These are phyloP conservation scores for Mycosarcoma mackinlayi DNA, from an alignment of 1,284 basidiomycete genomes.

Conservation along the genomic window DNA sequence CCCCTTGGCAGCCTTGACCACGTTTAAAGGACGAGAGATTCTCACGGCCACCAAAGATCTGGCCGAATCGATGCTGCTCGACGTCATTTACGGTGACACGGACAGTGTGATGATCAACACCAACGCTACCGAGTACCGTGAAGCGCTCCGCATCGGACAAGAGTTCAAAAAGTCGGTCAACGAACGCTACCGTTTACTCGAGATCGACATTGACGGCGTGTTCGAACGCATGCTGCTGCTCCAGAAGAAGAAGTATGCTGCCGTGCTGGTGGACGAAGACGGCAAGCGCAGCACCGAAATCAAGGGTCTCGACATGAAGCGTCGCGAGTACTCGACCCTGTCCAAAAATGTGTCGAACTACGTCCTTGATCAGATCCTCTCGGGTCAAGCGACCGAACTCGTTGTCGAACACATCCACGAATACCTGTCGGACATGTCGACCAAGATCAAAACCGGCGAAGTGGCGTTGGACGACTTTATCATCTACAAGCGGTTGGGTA, in stretches of 20 bases:
- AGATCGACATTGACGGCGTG: slow-evolving; percentile 95
- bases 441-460: slow-evolving; percentile 80
- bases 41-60: slow-evolving; percentile 91
- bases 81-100: slow-evolving; percentile 98
- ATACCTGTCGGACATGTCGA: slow-evolving; percentile 80
- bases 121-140: slow-evolving; percentile 84
- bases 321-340: slow-evolving; percentile 90
- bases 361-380: slow-evolving; percentile 84
- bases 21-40: slow-evolving; percentile 97
- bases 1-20: slow-evolving; percentile 93
- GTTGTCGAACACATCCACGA: slow-evolving; percentile 94
- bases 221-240: slow-evolving; percentile 92
- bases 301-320: slow-evolving; percentile 99
- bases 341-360: slow-evolving; percentile 84
- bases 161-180: slow-evolving; percentile 97
- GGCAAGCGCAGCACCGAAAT: slow-evolving; percentile 74
- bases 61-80: slow-evolving; percentile 87
- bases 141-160: slow-evolving; percentile 89
- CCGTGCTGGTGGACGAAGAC: slow-evolving; percentile 75
- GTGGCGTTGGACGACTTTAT: slow-evolving; percentile 91
- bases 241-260: slow-evolving; percentile 99
- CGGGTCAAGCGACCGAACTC: slow-evolving; percentile 87
- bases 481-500: slow-evolving; percentile 72
- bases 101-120: slow-evolving; percentile 99
- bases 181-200: slow-evolving; percentile 90